phyloP scores from a whole-genome alignment of 345 rosid genomes.

The Dipteronia sinensis region DNA sequence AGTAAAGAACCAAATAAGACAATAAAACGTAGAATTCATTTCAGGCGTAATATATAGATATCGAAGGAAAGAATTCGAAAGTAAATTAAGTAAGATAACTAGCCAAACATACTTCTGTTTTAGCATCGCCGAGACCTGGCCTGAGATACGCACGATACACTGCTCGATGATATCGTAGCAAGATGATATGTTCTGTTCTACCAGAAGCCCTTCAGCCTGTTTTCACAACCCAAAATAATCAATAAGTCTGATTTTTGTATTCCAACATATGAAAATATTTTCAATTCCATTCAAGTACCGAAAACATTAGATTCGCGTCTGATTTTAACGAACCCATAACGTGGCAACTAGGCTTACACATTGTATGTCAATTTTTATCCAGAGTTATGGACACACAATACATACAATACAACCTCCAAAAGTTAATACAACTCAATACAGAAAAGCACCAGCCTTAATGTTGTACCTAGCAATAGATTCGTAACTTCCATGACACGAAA shows the following conservation, averaged over 20 bases:
- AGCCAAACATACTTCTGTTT: constrained; percentile 56
- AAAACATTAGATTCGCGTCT: no score
- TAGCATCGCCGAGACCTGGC: constrained; percentile 54
- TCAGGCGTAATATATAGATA: not conserved
- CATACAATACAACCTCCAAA: no score
- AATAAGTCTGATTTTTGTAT: not conserved
- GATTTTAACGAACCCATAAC: not conserved
- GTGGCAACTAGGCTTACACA: no score
- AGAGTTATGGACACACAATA: no score
- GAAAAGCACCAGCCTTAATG: not conserved
- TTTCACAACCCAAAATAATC: constrained; percentile 14
- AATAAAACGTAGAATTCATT: no score
- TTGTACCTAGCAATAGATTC: no score
- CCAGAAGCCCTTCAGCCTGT: constrained; percentile 80
- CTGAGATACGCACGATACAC: constrained; percentile 46
- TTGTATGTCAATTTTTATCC: no score
- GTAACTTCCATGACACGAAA: not conserved
- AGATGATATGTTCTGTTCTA: constrained; percentile 58
- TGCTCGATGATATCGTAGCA: constrained; percentile 63
- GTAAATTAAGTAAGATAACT: not conserved
- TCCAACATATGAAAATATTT: no score
- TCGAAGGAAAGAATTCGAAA: not conserved
- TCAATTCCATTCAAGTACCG: not conserved
- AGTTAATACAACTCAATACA: not conserved
- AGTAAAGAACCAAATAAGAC: not conserved